These are phyloP conservation scores for Debaryomycetaceae sp. DNA, from an alignment of 1,139 yeast genomes.

Conservation along the genomic window DNA sequence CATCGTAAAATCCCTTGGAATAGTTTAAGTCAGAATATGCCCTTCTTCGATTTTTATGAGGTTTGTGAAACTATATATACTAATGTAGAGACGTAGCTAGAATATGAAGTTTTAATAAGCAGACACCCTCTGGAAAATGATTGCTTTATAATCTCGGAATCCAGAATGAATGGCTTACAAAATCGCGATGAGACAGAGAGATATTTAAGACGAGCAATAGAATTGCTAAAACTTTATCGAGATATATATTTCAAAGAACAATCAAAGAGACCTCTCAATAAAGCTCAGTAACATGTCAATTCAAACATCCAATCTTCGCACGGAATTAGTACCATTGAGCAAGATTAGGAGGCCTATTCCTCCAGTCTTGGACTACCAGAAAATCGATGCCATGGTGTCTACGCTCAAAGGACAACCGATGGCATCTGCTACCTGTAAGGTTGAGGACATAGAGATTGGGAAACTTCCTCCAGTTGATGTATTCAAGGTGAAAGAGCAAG, in stretches of 20 bases:
- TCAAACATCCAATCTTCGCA: constrained; percentile 37
- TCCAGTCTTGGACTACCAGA: constrained; percentile 70
- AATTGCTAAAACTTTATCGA: constrained; percentile 1
- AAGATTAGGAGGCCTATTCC: constrained; percentile 77
- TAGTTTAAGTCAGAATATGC: too few relatives aligned
- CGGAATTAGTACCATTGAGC: constrained; percentile 58
- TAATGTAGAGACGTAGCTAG: too few relatives aligned
- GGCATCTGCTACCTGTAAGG: constrained; percentile 60
- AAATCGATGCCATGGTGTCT: constrained; percentile 76
- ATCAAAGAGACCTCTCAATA: too few relatives aligned
- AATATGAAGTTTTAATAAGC: too few relatives aligned
- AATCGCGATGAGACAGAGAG: background rate
- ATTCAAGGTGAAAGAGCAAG: constrained; percentile 59
- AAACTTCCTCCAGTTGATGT: constrained; percentile 79
- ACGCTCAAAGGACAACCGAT: constrained; percentile 63
- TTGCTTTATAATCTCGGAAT: background rate
- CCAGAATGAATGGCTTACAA: constrained; percentile 2
- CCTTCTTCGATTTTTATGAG: too few relatives aligned
- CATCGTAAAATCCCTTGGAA: too few relatives aligned
- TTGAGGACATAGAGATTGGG: constrained; percentile 56
- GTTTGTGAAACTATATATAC: too few relatives aligned
- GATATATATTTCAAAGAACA: too few relatives aligned
- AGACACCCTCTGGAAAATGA: background rate
- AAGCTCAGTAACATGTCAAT: constrained; percentile 27
- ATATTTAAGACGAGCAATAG: background rate